Percentiles rank a stretch among this genome's conserved stretches.
Evolutionary conservation across 2,329 filamentous ascomycete species (phyloP).

Genomic region (Alternaria ventricosa): DNA sequence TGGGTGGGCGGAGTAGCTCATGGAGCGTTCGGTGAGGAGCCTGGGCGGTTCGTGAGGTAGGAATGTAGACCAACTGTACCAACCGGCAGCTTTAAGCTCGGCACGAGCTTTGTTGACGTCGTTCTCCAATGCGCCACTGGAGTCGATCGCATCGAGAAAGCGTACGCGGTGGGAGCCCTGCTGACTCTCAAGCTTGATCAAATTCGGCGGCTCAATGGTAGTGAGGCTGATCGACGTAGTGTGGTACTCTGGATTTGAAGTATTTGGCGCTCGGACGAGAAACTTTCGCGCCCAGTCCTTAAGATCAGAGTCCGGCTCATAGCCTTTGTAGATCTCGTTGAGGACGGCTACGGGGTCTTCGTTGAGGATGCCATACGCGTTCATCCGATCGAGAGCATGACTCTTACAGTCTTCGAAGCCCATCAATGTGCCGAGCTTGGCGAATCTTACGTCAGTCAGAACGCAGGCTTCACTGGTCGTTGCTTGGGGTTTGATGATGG

Average conservation of each 20-base stretch:
- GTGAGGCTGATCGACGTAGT: background rate
- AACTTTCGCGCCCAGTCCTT: constrained; percentile 32
- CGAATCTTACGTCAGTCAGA: constrained; percentile 31
- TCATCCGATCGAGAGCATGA: constrained; percentile 44
- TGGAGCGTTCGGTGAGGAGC: background rate
- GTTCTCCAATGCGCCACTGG: constrained; percentile 26
- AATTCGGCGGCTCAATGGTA: constrained; percentile 23
- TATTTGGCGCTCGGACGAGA: constrained; percentile 14
- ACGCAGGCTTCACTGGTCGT: constrained; percentile 16
- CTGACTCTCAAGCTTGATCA: constrained; percentile 31
- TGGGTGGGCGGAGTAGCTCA: background rate
- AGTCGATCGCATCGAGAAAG: constrained; percentile 23
- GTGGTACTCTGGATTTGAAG: background rate
- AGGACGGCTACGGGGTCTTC: constrained; percentile 48
- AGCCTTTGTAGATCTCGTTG: constrained; percentile 42
- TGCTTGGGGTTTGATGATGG: constrained; percentile 28
- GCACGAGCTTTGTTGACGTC: constrained; percentile 31
- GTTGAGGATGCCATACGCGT: constrained; percentile 33
- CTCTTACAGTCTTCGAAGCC: constrained; percentile 47
- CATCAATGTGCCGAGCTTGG: constrained; percentile 44
- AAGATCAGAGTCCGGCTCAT: constrained; percentile 30
- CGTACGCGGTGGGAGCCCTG: constrained; percentile 16
- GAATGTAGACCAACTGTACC: constrained; percentile 5
- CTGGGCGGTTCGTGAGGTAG: background rate
- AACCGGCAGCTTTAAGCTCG: constrained; percentile 13